Conservation (phyloP, 345 rosid species). For the Dipteronia sinensis region DNA sequence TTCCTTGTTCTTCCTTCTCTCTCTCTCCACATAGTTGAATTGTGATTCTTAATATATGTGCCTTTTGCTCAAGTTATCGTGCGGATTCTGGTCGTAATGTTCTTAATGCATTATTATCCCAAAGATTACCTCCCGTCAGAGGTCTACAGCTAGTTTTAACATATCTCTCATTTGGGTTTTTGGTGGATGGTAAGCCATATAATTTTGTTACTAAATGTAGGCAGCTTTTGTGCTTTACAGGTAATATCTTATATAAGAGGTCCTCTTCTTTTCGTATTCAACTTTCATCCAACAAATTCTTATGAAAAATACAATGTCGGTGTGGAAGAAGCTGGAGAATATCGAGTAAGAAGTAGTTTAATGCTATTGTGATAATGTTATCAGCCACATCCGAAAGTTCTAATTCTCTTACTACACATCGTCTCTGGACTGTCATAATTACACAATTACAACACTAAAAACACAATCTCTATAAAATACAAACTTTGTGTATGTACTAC, state of each 20-base stretch:
- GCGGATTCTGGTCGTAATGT: not conserved
- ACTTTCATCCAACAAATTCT: slow-evolving; percentile 82
- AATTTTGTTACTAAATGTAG: not conserved
- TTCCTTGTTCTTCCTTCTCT: not conserved
- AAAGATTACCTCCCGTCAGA: no score
- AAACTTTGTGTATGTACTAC: not conserved
- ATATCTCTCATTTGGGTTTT: no score
- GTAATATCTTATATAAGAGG: slow-evolving; percentile 83
- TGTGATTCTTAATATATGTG: not conserved
- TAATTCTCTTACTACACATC: not conserved
- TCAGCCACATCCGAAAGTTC: not conserved
- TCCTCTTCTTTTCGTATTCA: slow-evolving; percentile 83
- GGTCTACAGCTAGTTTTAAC: no score
- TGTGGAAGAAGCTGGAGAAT: slow-evolving; percentile 97
- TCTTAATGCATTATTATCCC: no score
- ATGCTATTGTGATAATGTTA: not conserved
- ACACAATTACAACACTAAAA: not conserved
- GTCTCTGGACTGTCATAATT: not conserved
- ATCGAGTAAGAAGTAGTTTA: slow-evolving; percentile 52
- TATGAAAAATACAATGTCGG: slow-evolving; percentile 64
- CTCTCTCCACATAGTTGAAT: not conserved
- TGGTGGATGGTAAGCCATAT: not conserved
- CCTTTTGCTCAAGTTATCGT: not conserved
- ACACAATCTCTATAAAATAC: not conserved
- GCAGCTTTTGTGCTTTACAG: slow-evolving; percentile 39